Percentiles rank a stretch among this genome's conserved stretches.
phyloP scores from a whole-genome alignment of 1,284 basidiomycete species.

The Naganishia liquefaciens region DNA sequence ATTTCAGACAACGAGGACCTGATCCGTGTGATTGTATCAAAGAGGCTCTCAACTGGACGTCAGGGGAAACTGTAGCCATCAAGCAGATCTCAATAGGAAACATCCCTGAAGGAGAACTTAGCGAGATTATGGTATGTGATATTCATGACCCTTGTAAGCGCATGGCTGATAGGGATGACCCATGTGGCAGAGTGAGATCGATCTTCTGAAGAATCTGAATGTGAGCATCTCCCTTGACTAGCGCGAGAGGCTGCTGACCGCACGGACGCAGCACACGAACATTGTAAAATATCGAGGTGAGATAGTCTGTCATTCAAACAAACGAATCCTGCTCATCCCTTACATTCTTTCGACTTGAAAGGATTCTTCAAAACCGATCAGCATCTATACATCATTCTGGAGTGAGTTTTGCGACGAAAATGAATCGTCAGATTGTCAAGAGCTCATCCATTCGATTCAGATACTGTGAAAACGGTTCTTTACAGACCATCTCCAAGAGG shows the following conservation, averaged over 20 bases:
- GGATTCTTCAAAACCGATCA: constrained; percentile 94
- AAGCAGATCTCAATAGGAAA: constrained; percentile 92
- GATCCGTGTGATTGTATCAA: constrained; percentile 5
- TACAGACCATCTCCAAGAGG: constrained; percentile 91
- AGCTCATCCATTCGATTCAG: constrained; percentile 52
- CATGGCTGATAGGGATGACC: background rate
- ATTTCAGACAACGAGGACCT: background rate
- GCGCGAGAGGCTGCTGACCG: background rate
- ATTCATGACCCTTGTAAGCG: no score
- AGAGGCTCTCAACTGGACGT: constrained; percentile 94
- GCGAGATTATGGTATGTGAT: constrained; percentile 80
- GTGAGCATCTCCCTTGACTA: constrained; percentile 56
- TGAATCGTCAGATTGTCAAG: constrained; percentile 12
- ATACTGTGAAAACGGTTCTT: constrained; percentile 96
- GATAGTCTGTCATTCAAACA: background rate
- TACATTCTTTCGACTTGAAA: background rate
- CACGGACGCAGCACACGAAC: constrained; percentile 63
- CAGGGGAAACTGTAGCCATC: constrained; percentile 92
- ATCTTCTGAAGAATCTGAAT: constrained; percentile 93
- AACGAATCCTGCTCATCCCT: background rate
- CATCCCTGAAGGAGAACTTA: constrained; percentile 83
- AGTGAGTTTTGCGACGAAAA: constrained; percentile 59
- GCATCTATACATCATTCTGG: constrained; percentile 92
- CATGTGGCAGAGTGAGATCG: constrained; percentile 86
- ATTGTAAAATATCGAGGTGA: constrained; percentile 90